These are phyloP conservation scores for Lotmaria passim DNA, from an alignment of 208 protist genomes.

Conservation along the genomic window DNA sequence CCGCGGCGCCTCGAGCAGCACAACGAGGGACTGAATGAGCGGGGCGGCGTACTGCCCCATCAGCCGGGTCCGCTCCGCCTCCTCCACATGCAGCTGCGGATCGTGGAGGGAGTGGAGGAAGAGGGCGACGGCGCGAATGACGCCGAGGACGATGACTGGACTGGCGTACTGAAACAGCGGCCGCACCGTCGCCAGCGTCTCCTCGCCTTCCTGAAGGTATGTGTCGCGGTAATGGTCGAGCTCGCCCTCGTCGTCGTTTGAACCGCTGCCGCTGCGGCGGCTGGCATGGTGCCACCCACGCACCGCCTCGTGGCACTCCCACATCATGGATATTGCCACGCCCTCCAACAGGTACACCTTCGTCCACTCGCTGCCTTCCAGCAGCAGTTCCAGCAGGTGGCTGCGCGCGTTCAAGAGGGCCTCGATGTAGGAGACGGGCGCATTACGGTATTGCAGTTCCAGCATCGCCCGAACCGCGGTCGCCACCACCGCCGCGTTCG, in stretches of 20 bases:
- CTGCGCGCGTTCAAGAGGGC: slow-evolving; percentile 69
- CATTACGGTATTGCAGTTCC: slow-evolving; percentile 56
- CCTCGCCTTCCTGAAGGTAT: slow-evolving; percentile 45
- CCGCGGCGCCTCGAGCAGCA: slow-evolving; percentile 68
- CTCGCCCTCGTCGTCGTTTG: slow-evolving; percentile 14
- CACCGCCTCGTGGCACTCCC: slow-evolving; percentile 33
- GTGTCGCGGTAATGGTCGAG: slow-evolving; percentile 8
- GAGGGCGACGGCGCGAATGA: slow-evolving; percentile 88
- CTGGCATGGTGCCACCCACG: not conserved
- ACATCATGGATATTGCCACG: slow-evolving; percentile 65
- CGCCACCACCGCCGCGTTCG: slow-evolving; percentile 97
- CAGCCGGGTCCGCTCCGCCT: slow-evolving; percentile 31
- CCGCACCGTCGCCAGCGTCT: slow-evolving; percentile 92
- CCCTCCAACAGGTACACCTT: slow-evolving; percentile 97
- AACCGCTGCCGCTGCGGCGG: slow-evolving; percentile 2
- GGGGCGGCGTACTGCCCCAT: slow-evolving; percentile 64
- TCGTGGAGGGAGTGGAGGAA: slow-evolving; percentile 58
- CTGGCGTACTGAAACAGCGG: slow-evolving; percentile 96
- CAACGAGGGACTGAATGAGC: slow-evolving; percentile 91
- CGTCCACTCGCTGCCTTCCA: slow-evolving; percentile 97
- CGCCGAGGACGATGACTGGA: slow-evolving; percentile 95
- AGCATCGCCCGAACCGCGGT: slow-evolving; percentile 95
- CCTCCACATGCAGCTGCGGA: slow-evolving; percentile 8
- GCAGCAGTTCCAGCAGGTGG: slow-evolving; percentile 92
- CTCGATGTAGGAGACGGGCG: slow-evolving; percentile 28